Evolutionary conservation across 2,329 filamentous ascomycete genomes (phyloP).

Genomic region (Colletotrichum horii): DNA sequence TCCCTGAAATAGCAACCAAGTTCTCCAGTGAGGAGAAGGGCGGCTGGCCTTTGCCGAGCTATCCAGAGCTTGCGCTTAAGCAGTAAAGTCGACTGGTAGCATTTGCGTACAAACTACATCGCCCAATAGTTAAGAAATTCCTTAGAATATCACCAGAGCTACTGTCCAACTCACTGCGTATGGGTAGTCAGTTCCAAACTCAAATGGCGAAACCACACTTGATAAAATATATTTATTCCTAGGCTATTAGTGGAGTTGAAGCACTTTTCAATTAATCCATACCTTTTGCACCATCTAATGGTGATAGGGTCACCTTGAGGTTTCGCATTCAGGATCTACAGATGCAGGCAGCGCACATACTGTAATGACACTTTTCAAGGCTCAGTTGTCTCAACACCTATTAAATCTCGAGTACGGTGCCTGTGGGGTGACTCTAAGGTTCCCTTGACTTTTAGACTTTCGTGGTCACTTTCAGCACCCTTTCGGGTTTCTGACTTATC

Average conservation of each 20-base stretch:
- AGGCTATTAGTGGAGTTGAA: background rate
- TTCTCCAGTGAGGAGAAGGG: background rate
- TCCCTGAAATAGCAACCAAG: slow-evolving; percentile 1
- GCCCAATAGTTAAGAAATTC: background rate
- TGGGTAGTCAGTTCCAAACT: background rate
- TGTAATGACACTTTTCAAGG: too few species aligned
- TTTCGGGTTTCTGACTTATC: too few species aligned
- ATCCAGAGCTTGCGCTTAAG: background rate
- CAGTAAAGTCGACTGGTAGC: background rate
- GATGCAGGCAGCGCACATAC: background rate
- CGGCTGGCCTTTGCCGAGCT: background rate
- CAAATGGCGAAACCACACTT: background rate
- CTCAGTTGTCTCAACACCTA: too few species aligned
- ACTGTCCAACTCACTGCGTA: background rate
- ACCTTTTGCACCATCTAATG: rapidly evolving
- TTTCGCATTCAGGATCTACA: background rate
- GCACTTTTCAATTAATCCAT: background rate
- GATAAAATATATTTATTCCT: background rate
- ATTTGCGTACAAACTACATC: background rate
- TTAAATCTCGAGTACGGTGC: too few species aligned
- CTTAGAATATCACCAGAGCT: background rate
- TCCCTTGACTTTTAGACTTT: too few species aligned
- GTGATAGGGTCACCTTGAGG: background rate
- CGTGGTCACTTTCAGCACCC: too few species aligned
- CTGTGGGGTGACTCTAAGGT: too few species aligned